Evolutionary conservation across 768 basidiomycete species (phyloP), one percentile per base, ranked within the genome.

Genomic region (Boletus pseudo-olivaceus): DNA sequence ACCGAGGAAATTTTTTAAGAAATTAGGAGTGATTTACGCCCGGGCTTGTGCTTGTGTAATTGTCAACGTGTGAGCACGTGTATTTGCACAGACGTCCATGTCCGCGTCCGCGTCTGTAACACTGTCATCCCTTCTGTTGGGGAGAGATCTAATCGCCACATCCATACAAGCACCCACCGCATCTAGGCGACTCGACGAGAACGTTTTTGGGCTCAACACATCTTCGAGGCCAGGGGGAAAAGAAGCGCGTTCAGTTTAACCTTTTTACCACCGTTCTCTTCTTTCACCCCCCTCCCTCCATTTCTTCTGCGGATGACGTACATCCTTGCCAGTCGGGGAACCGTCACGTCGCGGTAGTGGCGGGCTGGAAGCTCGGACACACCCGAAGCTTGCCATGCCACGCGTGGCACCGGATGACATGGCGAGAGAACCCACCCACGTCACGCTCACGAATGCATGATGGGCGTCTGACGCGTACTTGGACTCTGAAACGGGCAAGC

Each of bases 221-320:
- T 9, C 23, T 26, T 33, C 23, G 29, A 51, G 15, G 20, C 20
- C 29, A 17, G 20, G 38, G 10, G n/a, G 33, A 9, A 51, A 54
- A 40, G 53, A 54, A 41, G 33, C 33, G 5, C 38, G 26, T 26
- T 30, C 19, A 54, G 34, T 55, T 53, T 55, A 54, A 54, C 51
- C 34, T 53, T 54, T 53, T 54, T 34, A 23, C 53, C 32, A 34
- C 15, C 26, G 19, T 29, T 23, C 20, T 40, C 52, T 53, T 43
- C 35, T 53, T 39, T 32, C 1, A 20, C 30, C 26, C 3, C n/a
- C 2, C 12, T 12, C 30, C 12, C 30, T 1, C 0, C 1, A 6
- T 14, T 46, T 20, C 33, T 33, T 34, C 17, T 8, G 32, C 26
- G 51, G 41, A 26, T 42, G 40, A 54, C 53, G 51, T 53, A 53